Evolutionary conservation across 139 green algal species (phyloP).

Genomic region (Chlamydomonas sp.): DNA sequence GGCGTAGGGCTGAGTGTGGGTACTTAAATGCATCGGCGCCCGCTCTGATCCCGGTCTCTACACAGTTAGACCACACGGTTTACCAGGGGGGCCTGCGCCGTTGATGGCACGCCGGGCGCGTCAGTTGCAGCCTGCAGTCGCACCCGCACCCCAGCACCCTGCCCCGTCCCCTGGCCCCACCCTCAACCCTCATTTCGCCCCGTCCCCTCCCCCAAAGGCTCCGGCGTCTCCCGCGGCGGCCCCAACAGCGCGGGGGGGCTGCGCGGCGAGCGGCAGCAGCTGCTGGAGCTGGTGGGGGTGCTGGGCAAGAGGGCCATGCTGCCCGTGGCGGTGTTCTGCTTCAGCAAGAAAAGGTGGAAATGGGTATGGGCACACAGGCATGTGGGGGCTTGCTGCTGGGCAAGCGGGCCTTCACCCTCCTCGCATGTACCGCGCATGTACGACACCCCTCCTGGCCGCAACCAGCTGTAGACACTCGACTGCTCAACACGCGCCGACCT

Average conservation of each 20-base stretch:
- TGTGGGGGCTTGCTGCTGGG: too few species aligned
- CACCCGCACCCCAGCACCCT: neutral
- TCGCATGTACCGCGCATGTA: too few species aligned
- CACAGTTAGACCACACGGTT: too few species aligned
- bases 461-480: too few species aligned
- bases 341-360: slow-evolving; percentile 87
- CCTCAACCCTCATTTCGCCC: neutral
- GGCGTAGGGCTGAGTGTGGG: too few species aligned
- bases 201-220: neutral
- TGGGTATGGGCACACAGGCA: neutral
- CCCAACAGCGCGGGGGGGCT: slow-evolving; percentile 40
- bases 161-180: neutral
- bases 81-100: too few species aligned
- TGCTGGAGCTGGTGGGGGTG: slow-evolving; percentile 71
- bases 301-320: slow-evolving; percentile 77
- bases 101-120: neutral
- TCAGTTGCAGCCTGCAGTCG: neutral
- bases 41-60: too few species aligned
- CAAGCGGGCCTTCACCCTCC: neutral
- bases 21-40: too few species aligned
- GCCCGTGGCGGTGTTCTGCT: slow-evolving; percentile 89
- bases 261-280: slow-evolving; percentile 68
- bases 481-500: neutral
- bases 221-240: slow-evolving; percentile 36
- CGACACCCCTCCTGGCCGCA: too few species aligned